phyloP scores from a whole-genome alignment of 2,329 filamentous ascomycete genomes.

The Colletotrichum coccodes region DNA sequence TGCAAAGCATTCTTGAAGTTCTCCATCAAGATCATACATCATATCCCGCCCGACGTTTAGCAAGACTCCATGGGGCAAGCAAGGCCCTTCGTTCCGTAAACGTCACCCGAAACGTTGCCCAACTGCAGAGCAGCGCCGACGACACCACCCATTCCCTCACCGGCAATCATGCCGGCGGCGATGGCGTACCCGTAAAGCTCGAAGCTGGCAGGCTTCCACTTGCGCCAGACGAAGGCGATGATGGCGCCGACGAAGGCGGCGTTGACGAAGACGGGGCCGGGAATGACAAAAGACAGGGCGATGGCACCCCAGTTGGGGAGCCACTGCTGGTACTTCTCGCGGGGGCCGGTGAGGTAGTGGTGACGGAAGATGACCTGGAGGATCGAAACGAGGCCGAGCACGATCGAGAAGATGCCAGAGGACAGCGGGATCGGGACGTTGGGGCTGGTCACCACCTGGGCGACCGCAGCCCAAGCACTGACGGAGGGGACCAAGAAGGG shows the following conservation, averaged over 20 bases:
- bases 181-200: slow-evolving; percentile 70
- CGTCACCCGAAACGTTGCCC: slow-evolving; percentile 43
- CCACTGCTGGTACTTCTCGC: slow-evolving; percentile 64
- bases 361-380: slow-evolving; percentile 63
- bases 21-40: too few species aligned
- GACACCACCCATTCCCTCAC: slow-evolving; percentile 72
- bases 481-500: slow-evolving; percentile 67
- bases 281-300: slow-evolving; percentile 67
- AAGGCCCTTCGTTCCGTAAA: slow-evolving; percentile 41
- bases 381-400: slow-evolving; percentile 62
- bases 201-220: slow-evolving; percentile 60
- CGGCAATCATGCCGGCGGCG: slow-evolving; percentile 69
- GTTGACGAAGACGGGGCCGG: slow-evolving; percentile 65
- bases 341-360: slow-evolving; percentile 61
- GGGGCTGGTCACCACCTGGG: slow-evolving; percentile 68
- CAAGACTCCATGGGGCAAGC: slow-evolving; percentile 44
- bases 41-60: too few species aligned
- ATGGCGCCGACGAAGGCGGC: slow-evolving; percentile 68
- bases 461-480: slow-evolving; percentile 69
- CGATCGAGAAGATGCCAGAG: slow-evolving; percentile 67
- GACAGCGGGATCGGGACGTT: slow-evolving; percentile 63
- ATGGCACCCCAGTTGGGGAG: slow-evolving; percentile 73
- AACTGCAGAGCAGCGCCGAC: slow-evolving; percentile 47
- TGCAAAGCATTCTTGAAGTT: too few species aligned
- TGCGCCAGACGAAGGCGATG: slow-evolving; percentile 63